Evolutionary conservation across 1,284 basidiomycete species (phyloP), one percentile per base, ranked within the genome.

Genomic region (Agroathelia rolfsii): DNA sequence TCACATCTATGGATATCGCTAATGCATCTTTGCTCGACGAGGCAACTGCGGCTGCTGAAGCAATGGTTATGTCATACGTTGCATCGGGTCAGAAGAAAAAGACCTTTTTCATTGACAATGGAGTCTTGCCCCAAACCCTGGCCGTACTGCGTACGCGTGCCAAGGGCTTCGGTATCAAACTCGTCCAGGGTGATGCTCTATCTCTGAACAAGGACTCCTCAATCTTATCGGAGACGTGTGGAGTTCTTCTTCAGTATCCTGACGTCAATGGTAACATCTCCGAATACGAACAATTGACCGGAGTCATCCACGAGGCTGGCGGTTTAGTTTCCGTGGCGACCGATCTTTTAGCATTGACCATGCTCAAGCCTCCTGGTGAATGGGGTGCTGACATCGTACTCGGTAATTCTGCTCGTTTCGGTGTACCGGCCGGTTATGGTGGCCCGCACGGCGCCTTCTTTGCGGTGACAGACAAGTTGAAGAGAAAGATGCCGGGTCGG

Each of bases 301-400:
- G 75, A 14, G 65, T 72, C 16, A 72, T 84, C 21, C 93, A 97
- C 55, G 61, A 66, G n/a, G 51, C 66, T 12, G 84, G 84, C 23
- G 90, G 72, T 26, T 70, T 96, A 41, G 73, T 94, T 32, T 72
- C 85, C 14, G 87, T 82, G 43, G 90, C 90, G 8, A 89, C 89
- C 9, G 94, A 98, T 58, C 72, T 98, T 31, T 68, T 98, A 18
- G 89, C 94, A 2, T 65, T 97, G 50, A 92, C 93, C 6, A 74
- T 92, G 71, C 70, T 98, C 47, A 90, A 87, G 52, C 89, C 94
- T 15, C 94, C 94, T 8, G 94, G 94, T 37, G 94, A 97, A 66
- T 97, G 94, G 89, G 94, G 94, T 30, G 93, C 92, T 21, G 94
- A 98, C 56, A 81, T 98, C 43, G 93, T 92, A 3, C 66, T 94